Conservation (phyloP, 441 rosid species). For the Gossypium trilobum region DNA sequence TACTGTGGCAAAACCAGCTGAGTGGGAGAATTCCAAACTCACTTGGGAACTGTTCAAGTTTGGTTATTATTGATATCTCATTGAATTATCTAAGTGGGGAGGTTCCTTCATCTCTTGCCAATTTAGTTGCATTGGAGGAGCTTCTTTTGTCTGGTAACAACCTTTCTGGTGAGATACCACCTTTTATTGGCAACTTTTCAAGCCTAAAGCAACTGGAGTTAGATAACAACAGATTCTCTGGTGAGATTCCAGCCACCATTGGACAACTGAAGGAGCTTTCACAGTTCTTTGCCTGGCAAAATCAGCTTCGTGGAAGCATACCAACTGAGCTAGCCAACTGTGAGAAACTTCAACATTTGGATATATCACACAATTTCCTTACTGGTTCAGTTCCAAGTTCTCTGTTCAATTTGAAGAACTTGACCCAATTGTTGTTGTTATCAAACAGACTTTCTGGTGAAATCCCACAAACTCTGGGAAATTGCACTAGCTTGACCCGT, state of each 20-base stretch:
- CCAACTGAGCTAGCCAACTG: constrained; percentile 51
- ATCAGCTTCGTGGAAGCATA: constrained; percentile 50
- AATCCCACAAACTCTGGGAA: constrained; percentile 50
- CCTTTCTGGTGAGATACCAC: constrained; percentile 46
- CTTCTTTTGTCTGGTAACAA: constrained; percentile 49
- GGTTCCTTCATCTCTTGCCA: constrained; percentile 39
- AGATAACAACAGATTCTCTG: constrained; percentile 47
- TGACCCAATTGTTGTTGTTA: constrained; percentile 49
- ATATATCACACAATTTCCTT: constrained; percentile 55
- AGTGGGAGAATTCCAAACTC: constrained; percentile 41
- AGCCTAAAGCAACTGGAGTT: constrained; percentile 54
- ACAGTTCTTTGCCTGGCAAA: constrained; percentile 64
- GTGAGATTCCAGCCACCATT: constrained; percentile 43
- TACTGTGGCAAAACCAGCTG: constrained; percentile 57
- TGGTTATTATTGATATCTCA: constrained; percentile 53
- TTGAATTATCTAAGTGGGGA: constrained; percentile 42
- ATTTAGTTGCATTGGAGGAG: constrained; percentile 42
- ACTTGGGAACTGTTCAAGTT: constrained; percentile 37
- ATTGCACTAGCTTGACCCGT: constrained; percentile 48
- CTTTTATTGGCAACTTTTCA: constrained; percentile 36
- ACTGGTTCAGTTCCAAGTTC: constrained; percentile 49
- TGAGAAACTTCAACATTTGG: constrained; percentile 51
- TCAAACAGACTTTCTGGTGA: constrained; percentile 51
- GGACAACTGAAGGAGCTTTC: constrained; percentile 51
- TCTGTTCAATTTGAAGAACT: constrained; percentile 51